Conservation (phyloP, 495 filamentous ascomycete species). For the Penicillium verhagenii region DNA sequence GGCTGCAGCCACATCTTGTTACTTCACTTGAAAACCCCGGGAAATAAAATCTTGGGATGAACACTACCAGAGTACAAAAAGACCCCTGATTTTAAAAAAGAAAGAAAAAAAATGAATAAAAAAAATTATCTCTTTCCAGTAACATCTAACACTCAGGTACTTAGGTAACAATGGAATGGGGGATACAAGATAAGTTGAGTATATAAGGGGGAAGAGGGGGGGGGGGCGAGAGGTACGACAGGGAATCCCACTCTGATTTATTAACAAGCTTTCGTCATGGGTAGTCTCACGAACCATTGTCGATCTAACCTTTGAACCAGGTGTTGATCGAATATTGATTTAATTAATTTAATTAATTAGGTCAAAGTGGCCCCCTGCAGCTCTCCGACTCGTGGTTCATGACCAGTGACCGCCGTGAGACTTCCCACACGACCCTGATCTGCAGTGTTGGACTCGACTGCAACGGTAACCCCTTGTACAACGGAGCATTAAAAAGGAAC, state of each 20-base stretch:
- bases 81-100: too few relatives aligned
- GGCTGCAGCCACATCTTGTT: constrained; percentile 39
- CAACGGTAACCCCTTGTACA: constrained; percentile 30
- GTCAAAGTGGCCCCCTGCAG: constrained; percentile 21
- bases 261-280: background rate
- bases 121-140: too few relatives aligned
- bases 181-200: too few relatives aligned
- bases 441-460: constrained; percentile 14
- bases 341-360: too few relatives aligned
- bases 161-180: background rate
- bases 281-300: constrained; percentile 1
- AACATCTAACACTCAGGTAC: background rate
- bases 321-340: too few relatives aligned
- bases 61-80: background rate
- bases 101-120: too few relatives aligned
- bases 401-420: constrained; percentile 19
- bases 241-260: background rate
- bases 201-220: background rate
- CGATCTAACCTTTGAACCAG: background rate
- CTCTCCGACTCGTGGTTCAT: constrained; percentile 18
- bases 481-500: constrained; percentile 30
- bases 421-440: constrained; percentile 10
- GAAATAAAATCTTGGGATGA: constrained; percentile 12
- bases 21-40: constrained; percentile 17
- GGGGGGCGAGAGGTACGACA: too few relatives aligned